Base-by-base conservation (phyloP, 2,329 filamentous ascomycete species). In the Colletotrichum phormii region DNA sequence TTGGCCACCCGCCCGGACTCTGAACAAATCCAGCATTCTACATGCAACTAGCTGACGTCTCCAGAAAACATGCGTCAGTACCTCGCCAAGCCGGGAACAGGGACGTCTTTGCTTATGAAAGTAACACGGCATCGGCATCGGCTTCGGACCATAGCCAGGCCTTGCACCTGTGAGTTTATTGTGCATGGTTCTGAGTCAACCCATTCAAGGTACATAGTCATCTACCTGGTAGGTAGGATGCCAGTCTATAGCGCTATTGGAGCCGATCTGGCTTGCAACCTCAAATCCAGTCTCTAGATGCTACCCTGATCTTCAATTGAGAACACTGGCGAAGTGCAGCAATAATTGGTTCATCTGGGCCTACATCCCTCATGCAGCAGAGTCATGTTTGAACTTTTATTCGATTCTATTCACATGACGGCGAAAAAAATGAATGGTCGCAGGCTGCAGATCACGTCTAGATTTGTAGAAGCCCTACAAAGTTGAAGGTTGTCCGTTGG, bases 271-370 rank as follows among this genome's bases (percentile, higher is more conserved):
- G 6, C n/a, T 15, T 59, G 22, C 15, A 9, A 64, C 8, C 42
- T 49, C 42, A 31, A 57, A 2, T 15, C 12, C 7, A 65, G 22
- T 53, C 9, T 5, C 18, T 18, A 18, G 4, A 15, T 31, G 5
- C 31, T 37, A 18, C 54, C 29, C 54, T 33, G 59, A 42, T 54
- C 24, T 42, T 49, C 49, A n/a, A 22, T 18, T 18, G 13, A 53
- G n/a, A 53, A 18, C 42, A 57, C 18, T 33, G 69, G 42, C 58
- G 31, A 68, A 68, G 51, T 64, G 29, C 69, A 68, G 53, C 64
- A 29, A 46, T 22, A 53, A 58, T 7, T 33, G 53, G 49, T 63
- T n/a, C 35, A 13, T 62, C 4, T 31, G 7, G 49, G 13, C 22
- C 35, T 57, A 33, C n/a, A 31, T 46, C 22, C 22, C 42, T n/a